These are phyloP conservation scores for Solanum stenotomum DNA, from an alignment of 257 asterid genomes.

Conservation along the genomic window DNA sequence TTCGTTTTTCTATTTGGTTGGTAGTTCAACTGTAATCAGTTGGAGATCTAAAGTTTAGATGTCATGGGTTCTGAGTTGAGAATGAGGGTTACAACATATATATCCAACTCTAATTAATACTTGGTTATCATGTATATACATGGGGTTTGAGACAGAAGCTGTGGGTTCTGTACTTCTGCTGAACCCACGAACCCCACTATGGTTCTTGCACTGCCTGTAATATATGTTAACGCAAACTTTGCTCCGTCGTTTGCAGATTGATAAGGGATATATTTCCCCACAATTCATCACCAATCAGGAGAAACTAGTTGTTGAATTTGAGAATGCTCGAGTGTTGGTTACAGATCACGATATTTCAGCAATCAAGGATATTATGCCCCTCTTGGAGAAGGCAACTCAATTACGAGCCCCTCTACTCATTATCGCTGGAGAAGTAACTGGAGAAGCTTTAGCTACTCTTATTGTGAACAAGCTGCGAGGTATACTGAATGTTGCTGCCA, in stretches of 20 bases:
- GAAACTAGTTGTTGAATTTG: constrained; percentile 84
- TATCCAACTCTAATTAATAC: not conserved
- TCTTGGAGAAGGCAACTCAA: constrained; percentile 82
- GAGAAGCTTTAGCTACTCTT: constrained; percentile 97
- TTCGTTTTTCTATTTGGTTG: not conserved
- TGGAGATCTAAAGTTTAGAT: not conserved
- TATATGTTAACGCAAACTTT: not conserved
- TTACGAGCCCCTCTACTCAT: constrained; percentile 75
- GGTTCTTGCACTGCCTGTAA: not conserved
- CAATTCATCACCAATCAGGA: constrained; percentile 92
- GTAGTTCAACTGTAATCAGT: not conserved
- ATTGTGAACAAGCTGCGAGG: constrained; percentile 96
- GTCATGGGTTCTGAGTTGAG: not conserved
- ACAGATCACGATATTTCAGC: constrained; percentile 87
- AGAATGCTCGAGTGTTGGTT: constrained; percentile 65
- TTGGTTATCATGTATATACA: not conserved
- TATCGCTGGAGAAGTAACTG: constrained; percentile 85
- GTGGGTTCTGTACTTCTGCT: not conserved
- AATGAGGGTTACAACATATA: not conserved
- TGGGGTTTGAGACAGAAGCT: not conserved
- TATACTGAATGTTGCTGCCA: constrained; percentile 85
- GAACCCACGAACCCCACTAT: not conserved
- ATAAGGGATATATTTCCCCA: constrained; percentile 91
- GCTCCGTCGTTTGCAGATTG: constrained; percentile 39
- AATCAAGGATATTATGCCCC: constrained; percentile 85